Evolutionary conservation across 805 yeast genomes (phyloP).

Genomic region (Kazachstania kunashirensis): DNA sequence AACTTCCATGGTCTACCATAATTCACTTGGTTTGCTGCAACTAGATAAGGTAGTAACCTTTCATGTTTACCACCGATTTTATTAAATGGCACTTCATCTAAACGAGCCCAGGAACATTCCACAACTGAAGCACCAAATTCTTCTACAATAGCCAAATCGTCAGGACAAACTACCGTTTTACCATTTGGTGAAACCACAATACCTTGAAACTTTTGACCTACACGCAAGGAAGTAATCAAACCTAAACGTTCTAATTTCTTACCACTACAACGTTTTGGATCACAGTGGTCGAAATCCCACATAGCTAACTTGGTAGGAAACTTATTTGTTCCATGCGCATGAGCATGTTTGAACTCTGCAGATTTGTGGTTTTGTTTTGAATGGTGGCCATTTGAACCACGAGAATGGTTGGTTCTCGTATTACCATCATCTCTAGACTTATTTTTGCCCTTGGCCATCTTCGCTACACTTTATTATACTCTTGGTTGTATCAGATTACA

Average conservation of each 20-base stretch:
- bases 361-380: conserved; percentile 43
- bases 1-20: conserved; percentile 93
- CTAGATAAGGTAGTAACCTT: conserved; percentile 77
- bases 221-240: conserved; percentile 60
- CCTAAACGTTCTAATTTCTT: conserved; percentile 88
- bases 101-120: conserved; percentile 96
- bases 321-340: conserved; percentile 18
- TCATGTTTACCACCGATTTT: conserved; percentile 89
- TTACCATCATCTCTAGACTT: conserved; percentile 32
- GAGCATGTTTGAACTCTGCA: conserved; percentile 29
- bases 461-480: no score
- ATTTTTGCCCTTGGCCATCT: conserved; percentile 33
- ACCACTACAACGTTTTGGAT: conserved; percentile 95
- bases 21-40: conserved; percentile 95
- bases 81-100: conserved; percentile 92
- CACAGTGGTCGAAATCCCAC: conserved; percentile 99
- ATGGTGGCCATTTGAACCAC: conserved; percentile 48
- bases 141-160: conserved; percentile 70
- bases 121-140: conserved; percentile 90
- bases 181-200: conserved; percentile 92
- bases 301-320: conserved; percentile 85
- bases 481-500: no score
- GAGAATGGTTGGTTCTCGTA: conserved; percentile 13
- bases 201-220: conserved; percentile 93
- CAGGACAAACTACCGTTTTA: conserved; percentile 78